phyloP scores from a whole-genome alignment of 1,139 yeast genomes.

The Candida sp. region DNA sequence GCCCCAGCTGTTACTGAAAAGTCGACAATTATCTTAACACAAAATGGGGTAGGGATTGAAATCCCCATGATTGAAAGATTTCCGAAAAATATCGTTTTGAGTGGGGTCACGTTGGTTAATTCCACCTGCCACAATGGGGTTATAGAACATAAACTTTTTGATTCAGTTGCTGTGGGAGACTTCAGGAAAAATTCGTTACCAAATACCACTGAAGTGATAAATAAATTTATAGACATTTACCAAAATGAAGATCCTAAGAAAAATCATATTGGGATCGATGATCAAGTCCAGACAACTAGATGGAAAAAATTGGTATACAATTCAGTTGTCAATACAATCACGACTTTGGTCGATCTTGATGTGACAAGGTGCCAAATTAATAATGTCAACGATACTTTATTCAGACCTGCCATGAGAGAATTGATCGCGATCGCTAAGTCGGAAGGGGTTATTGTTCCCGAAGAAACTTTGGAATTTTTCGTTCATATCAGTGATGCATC shows the following conservation, averaged over 20 bases:
- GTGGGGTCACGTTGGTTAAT: conserved; percentile 70
- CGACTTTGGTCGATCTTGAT: conserved; percentile 52
- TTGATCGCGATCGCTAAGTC: conserved; percentile 57
- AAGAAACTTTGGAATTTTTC: conserved; percentile 40
- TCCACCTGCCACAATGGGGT: conserved; percentile 55
- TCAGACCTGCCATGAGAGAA: conserved; percentile 67
- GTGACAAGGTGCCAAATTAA: conserved; percentile 56
- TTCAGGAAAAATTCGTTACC: conserved; percentile 26
- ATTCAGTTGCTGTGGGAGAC: conserved; percentile 53
- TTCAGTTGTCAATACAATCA: conserved; percentile 60
- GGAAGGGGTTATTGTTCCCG: conserved; percentile 55
- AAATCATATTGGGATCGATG: conserved; percentile 44
- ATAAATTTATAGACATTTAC: conserved; percentile 50
- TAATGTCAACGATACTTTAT: conserved; percentile 46
- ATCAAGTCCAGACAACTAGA: conserved; percentile 50
- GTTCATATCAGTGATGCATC: conserved; percentile 59
- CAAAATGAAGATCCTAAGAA: conserved; percentile 31
- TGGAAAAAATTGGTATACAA: conserved; percentile 77
- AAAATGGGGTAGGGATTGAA: conserved; percentile 78
- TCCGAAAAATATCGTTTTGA: conserved; percentile 57
- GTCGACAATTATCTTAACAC: conserved; percentile 60
- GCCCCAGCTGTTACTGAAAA: conserved; percentile 49
- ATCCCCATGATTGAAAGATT: conserved; percentile 51
- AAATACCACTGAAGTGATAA: conserved; percentile 20
- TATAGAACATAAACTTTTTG: conserved; percentile 52